These are phyloP conservation scores for Ochromonas danica DNA, from an alignment of 108 stramenopile genomes.

Conservation along the genomic window DNA sequence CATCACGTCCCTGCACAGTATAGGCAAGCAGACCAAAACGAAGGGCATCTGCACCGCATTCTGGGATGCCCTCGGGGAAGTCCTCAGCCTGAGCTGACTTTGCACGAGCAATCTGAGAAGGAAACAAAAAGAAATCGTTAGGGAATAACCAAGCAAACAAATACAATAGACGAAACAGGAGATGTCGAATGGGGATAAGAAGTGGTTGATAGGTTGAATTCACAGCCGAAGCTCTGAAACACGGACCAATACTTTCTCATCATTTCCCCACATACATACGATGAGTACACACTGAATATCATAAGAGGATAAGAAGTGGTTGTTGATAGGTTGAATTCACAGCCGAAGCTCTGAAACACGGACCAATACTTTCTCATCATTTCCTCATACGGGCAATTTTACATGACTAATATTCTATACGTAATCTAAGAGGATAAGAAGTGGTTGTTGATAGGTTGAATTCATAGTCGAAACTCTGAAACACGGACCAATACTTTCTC, in stretches of 20 bases:
- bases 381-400: not conserved
- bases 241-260: conserved; percentile 2
- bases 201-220: conserved; percentile 22
- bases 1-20: conserved; percentile 93
- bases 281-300: not conserved
- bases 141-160: not conserved
- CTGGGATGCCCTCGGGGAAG: conserved; percentile 97
- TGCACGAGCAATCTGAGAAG: conserved; percentile 44
- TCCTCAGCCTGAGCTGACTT: conserved; percentile 86
- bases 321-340: conserved; percentile 24
- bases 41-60: conserved; percentile 96
- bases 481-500: conserved; percentile 9
- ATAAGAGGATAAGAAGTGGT: not conserved
- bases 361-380: not conserved
- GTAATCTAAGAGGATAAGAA: no score
- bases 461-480: conserved; percentile 20
- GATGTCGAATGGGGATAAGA: not conserved
- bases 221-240: conserved; percentile 3
- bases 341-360: conserved; percentile 10
- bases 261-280: not conserved
- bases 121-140: not conserved
- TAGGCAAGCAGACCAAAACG: conserved; percentile 96
- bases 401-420: not conserved
- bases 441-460: conserved; percentile 5
- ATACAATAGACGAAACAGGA: not conserved